phyloP scores from a whole-genome alignment of 2,329 filamentous ascomycete genomes.

The Tolypocladium endophyticum region DNA sequence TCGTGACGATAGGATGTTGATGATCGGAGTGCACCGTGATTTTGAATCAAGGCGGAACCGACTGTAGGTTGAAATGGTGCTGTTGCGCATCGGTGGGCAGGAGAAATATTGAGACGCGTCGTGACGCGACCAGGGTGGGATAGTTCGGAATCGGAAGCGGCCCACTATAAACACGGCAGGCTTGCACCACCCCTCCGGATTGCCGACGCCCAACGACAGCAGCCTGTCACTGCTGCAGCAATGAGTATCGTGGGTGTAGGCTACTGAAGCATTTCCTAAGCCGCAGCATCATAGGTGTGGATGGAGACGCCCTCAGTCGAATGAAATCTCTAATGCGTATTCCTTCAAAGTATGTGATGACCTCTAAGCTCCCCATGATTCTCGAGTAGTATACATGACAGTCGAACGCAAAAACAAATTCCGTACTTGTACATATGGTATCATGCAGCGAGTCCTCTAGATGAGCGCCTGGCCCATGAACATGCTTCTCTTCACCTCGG shows the following conservation, averaged over 20 bases:
- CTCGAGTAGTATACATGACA: background rate
- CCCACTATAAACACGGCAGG: slow-evolving; percentile 9
- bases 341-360: background rate
- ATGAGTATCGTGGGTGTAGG: too few species aligned
- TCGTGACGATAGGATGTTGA: background rate
- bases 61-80: background rate
- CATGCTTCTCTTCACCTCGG: slow-evolving; percentile 85
- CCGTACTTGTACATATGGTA: background rate
- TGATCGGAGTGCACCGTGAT: background rate
- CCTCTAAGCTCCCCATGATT: background rate
- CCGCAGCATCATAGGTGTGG: background rate
- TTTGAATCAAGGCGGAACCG: background rate
- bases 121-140: slow-evolving; percentile 10
- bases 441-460: background rate
- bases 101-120: slow-evolving; percentile 18
- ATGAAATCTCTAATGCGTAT: background rate
- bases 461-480: slow-evolving; percentile 71
- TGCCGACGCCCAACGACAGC: too few species aligned
- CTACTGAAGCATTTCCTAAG: too few species aligned
- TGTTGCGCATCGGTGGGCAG: background rate
- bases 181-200: background rate
- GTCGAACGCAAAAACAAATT: background rate
- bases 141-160: background rate
- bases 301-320: background rate
- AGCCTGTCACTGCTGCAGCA: background rate